Base-by-base conservation (phyloP, 148 eudicot genomes). In the Cornus controversa region DNA sequence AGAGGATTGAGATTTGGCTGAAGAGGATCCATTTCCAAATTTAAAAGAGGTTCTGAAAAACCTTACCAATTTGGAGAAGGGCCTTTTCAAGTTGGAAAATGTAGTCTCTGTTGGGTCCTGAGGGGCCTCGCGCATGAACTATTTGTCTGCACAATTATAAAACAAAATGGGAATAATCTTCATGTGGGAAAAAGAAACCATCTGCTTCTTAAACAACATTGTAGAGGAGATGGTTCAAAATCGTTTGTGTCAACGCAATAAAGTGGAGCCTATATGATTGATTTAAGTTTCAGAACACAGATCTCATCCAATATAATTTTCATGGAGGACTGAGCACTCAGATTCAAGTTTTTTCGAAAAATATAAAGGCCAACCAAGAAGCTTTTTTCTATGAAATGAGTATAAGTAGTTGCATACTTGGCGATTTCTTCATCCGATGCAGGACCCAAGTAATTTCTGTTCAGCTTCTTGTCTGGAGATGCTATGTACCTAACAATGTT, bases 81-180 rank as follows among this genome's bases (percentile, higher is more conserved):
- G 99, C 92, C 71, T 81, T 88, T 85, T 96, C 99, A 27, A 96
- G 99, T 36, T 91, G 89, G 85, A 93, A 93, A 72, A 96, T 90
- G 81, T 96, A 96, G 78, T 96, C 99, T 85, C 87, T 89, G 87
- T 96, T 96, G 27, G 97, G 98, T 73, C 99, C 99, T 27, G 99
- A 93, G 42, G 99, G 99, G 8, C 99, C 98, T 91, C 90, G 83
- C 4, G 99, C 99, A 6, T 37, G 79, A 27, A 88, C 76, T 71
- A 96, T 90, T 85, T 93, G 97, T 81, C 99, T 96, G 91, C 82
- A 86, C 6, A 82, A 50, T 31, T 5, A 9, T n/a, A 45, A 71
- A 70, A 37, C 6, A 8, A 45, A 62, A 36, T 26, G 36, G 36
- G 23, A 37, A 60, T n/a, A 47, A 68, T n/a, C 34, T 10, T 24